Evolutionary conservation across 1,284 basidiomycete species (phyloP), one percentile per base, ranked within the genome.

Genomic region (Cryptococcus sp.): DNA sequence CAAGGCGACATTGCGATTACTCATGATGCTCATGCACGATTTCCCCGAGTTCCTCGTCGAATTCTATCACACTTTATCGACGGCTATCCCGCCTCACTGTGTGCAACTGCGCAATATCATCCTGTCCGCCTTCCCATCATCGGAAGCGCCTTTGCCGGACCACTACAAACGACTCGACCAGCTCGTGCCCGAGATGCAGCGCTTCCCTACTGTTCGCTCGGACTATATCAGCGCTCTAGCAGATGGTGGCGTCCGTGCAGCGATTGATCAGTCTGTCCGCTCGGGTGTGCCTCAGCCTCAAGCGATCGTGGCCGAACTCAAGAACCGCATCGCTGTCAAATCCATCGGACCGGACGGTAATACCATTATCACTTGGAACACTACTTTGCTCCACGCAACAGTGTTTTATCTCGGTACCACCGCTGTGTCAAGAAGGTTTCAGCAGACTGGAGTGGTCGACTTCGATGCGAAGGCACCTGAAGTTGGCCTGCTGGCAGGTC

Each of bases 21-120:
- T 98, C 52, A 85, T 99, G 50, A 92, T 99, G 58, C 86, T 99
- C 57, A 85, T 99, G 56, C 95, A 99, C 79, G 96, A 99, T 81
- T 98, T 97, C 84, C 95, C 96, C 50, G 94, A 98, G 66, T 99
- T 98, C 83, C 83, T 99, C 61, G 90, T 89, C 76, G 92, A 95
- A 80, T 93, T 96, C 77, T 95, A 97, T 79, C 94, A 96, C 81
- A 89, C 90, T 47, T 85, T 99, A 46, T 93, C 92, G 74, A 94
- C 98, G 65, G 87, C 86, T 61, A 90, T 99, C 63, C 96, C 96
- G 46, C 82, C 88, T 19, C 87, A 89, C 69, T 98, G 94, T 83
- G 88, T 95, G 61, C 96, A 99, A 80, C 84, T 99, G 58, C 89
- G 93, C 70, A 99, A 99, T 81, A 87, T 99, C 79, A 87, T 99